A percentile compares a stretch with the other conserved stretches of the same genome.
phyloP scores from a whole-genome alignment of 768 basidiomycete species.

The Pholiota molesta region DNA sequence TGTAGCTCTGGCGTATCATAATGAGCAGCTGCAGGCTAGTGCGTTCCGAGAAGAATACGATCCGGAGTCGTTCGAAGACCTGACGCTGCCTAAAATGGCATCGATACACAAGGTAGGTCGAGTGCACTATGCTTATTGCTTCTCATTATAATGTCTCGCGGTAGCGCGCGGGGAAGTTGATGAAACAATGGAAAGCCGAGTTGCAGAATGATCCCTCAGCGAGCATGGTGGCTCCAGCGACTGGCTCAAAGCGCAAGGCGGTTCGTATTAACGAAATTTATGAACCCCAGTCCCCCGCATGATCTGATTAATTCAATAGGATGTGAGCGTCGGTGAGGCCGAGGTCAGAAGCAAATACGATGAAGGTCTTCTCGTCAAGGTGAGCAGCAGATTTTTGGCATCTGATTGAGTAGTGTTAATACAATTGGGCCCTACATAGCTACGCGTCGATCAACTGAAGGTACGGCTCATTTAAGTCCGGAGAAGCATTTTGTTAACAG shows the following conservation, averaged over 20 bases:
- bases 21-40: constrained; percentile 87
- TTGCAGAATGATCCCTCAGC: constrained; percentile 69
- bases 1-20: constrained; percentile 83
- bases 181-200: constrained; percentile 72
- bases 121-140: background rate
- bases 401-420: constrained; percentile 14
- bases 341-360: constrained; percentile 74
- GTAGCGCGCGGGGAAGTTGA: constrained; percentile 38
- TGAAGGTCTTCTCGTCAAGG: constrained; percentile 65
- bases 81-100: constrained; percentile 76
- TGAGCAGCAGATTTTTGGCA: constrained; percentile 31
- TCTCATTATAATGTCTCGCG: constrained; percentile 7
- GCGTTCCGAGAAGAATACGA: constrained; percentile 94
- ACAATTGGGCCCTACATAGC: constrained; percentile 39
- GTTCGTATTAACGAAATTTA: constrained; percentile 42
- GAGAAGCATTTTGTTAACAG: constrained; percentile 8
- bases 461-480: constrained; percentile 36
- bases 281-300: background rate
- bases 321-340: constrained; percentile 66
- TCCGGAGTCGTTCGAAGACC: constrained; percentile 75
- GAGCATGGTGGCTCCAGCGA: constrained; percentile 45
- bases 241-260: constrained; percentile 72
- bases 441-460: constrained; percentile 80
- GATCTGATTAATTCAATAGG: constrained; percentile 37
- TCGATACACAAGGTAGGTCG: constrained; percentile 73